Base-by-base conservation (phyloP, 2,329 filamentous ascomycete genomes). In the Byssoonygena ceratinophila region DNA sequence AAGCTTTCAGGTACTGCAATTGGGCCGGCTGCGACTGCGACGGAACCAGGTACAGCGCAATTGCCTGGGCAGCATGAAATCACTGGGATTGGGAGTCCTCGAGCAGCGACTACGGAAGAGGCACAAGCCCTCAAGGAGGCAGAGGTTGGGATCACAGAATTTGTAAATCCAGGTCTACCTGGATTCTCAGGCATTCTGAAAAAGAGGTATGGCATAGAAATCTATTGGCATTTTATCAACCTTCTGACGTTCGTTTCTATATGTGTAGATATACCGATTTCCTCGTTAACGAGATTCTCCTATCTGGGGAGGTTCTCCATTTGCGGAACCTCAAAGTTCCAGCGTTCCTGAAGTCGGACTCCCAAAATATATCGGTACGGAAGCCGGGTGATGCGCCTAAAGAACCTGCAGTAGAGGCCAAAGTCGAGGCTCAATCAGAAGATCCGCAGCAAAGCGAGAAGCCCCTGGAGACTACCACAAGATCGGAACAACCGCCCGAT, bases 221-320 rank as follows among this genome's bases (percentile, higher is more conserved):
- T n/a, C n/a, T n/a, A n/a, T n/a, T n/a, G n/a, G n/a, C n/a, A n/a
- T n/a, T n/a, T n/a, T n/a, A 20, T 22, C 25, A 18, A 22, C 29
- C n/a, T 23, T 14, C 53, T 58, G 47, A 55, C 20, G 12, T 29
- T 14, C 27, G 14, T 37, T n/a, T 29, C 9, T 5, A 36, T 40
- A 7, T 20, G n/a, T 46, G 18, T 52, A 81, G 87, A 59, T 96
- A 90, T 68, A 91, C 89, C 3, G 90, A 96, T 66, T 96, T 96
- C 62, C 75, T 92, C 60, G 90, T 96, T 60, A 90, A 94, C 63
- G 90, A 96, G 68, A 91, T 96, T 57, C 73, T 79, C 18, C 81
- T 83, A 27, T 79, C 84, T 62, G 89, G 89, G 14, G 70, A 81
- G 51, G 86, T 94, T 12, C 67, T 92, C 49, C 87, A 91, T 66